A percentile compares a stretch with the other conserved stretches of the same genome.
phyloP scores from a whole-genome alignment of 2,329 filamentous ascomycete species.

The Cercospora sp. region DNA sequence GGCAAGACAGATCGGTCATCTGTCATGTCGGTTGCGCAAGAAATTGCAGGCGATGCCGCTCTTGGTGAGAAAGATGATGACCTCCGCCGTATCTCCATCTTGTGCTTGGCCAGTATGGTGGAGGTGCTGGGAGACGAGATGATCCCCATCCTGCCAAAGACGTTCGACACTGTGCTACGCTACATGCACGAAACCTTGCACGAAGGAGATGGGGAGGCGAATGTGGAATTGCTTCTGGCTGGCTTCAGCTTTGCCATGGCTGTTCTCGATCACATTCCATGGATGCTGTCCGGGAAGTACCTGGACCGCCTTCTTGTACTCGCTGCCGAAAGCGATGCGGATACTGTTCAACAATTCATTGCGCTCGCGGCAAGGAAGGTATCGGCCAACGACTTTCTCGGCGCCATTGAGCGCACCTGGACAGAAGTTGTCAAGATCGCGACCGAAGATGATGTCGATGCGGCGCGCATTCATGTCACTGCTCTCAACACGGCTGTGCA shows the following conservation, averaged over 20 bases:
- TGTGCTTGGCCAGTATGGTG: conserved; percentile 85
- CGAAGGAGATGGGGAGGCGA: conserved; percentile 48
- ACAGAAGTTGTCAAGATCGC: conserved; percentile 50
- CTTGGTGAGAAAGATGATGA: conserved; percentile 71
- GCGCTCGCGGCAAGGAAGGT: conserved; percentile 74
- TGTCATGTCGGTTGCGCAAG: conserved; percentile 71
- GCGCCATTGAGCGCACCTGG: conserved; percentile 73
- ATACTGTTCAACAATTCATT: conserved; percentile 56
- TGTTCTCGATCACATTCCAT: conserved; percentile 79
- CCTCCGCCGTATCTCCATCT: conserved; percentile 77
- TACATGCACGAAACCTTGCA: conserved; percentile 68
- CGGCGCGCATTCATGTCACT: conserved; percentile 42
- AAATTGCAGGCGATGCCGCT: conserved; percentile 73
- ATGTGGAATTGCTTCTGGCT: conserved; percentile 20
- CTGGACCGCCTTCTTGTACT: conserved; percentile 70
- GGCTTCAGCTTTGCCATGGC: conserved; percentile 73
- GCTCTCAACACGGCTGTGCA: conserved; percentile 68
- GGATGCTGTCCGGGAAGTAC: conserved; percentile 78
- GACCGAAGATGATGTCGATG: conserved; percentile 51
- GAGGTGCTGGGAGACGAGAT: conserved; percentile 85
- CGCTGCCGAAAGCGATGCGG: conserved; percentile 63
- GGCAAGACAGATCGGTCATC: conserved; percentile 84
- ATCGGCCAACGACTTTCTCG: conserved; percentile 73
- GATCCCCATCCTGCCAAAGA: conserved; percentile 75
- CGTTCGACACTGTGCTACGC: conserved; percentile 69